phyloP scores from a whole-genome alignment of 257 asterid genomes.

The Solanum corneliomulleri region DNA sequence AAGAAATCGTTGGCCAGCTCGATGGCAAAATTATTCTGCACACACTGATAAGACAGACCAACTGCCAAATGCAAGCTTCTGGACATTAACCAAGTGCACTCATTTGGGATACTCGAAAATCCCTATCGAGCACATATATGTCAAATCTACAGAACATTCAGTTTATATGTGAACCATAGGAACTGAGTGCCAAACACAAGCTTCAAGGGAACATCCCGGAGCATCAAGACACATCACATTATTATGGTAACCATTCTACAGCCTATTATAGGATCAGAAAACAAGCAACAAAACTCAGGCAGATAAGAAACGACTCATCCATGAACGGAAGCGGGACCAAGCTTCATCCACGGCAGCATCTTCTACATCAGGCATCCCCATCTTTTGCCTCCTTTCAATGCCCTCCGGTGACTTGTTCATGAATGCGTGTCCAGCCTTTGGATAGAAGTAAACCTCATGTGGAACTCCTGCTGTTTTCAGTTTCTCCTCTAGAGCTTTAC shows the following conservation, averaged over 20 bases:
- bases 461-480: constrained; percentile 68
- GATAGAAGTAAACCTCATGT: constrained; percentile 68
- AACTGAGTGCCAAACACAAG: neutral
- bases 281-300: constrained; percentile 8
- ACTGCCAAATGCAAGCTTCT: neutral
- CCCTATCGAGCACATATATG: neutral
- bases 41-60: neutral
- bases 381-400: constrained; percentile 49
- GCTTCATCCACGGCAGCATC: constrained; percentile 66
- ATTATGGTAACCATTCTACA: neutral
- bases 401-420: constrained; percentile 85
- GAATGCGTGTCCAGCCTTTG: constrained; percentile 74
- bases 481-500: constrained; percentile 71
- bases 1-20: neutral
- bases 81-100: neutral
- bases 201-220: neutral
- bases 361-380: constrained; percentile 77
- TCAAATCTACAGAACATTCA: neutral
- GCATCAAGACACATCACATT: neutral
- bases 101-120: neutral
- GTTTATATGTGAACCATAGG: neutral
- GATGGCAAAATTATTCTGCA: neutral
- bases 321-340: constrained; percentile 70
- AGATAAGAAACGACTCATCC: constrained; percentile 71
- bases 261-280: neutral